phyloP scores from a whole-genome alignment of 192 early-diverging fungal species.

The Umbelopsis ramanniana region DNA sequence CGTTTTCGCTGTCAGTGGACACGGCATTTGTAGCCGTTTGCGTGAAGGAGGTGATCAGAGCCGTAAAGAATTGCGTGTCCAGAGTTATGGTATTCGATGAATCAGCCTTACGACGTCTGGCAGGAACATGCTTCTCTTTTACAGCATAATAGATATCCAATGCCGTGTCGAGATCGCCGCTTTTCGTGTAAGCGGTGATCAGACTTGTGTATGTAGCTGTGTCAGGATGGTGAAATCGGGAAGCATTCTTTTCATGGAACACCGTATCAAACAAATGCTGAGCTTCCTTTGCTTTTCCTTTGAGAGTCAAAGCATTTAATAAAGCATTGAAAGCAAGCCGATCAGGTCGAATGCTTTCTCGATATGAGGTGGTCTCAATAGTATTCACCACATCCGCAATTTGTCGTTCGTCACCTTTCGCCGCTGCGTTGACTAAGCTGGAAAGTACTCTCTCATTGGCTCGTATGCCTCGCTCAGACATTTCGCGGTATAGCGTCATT shows the following conservation, averaged over 20 bases:
- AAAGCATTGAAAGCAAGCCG: constrained; percentile 34
- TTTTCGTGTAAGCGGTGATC: constrained; percentile 36
- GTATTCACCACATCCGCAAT: not conserved
- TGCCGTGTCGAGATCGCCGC: constrained; percentile 23
- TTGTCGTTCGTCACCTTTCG: constrained; percentile 8
- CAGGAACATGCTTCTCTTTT: constrained; percentile 22
- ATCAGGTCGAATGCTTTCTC: constrained; percentile 5
- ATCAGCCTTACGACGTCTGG: not conserved
- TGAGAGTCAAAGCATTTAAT: constrained; percentile 24
- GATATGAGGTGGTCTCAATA: not conserved
- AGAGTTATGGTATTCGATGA: not conserved
- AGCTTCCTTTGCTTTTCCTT: constrained; percentile 29
- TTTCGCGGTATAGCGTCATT: constrained; percentile 26
- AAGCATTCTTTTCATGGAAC: constrained; percentile 18
- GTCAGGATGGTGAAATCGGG: constrained; percentile 16
- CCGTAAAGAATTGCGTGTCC: constrained; percentile 21
- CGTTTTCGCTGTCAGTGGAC: not conserved
- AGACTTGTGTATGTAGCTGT: constrained; percentile 37
- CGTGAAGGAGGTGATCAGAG: constrained; percentile 19
- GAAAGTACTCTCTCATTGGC: constrained; percentile 29
- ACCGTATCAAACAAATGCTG: constrained; percentile 35
- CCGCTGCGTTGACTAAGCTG: constrained; percentile 27
- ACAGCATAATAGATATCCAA: constrained; percentile 38
- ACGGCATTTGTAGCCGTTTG: not conserved
- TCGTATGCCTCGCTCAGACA: constrained; percentile 18